Evolutionary conservation across 129 eudicot species (phyloP), one percentile per base, ranked within the genome.

Genomic region (Chrysanthemum seticuspe): DNA sequence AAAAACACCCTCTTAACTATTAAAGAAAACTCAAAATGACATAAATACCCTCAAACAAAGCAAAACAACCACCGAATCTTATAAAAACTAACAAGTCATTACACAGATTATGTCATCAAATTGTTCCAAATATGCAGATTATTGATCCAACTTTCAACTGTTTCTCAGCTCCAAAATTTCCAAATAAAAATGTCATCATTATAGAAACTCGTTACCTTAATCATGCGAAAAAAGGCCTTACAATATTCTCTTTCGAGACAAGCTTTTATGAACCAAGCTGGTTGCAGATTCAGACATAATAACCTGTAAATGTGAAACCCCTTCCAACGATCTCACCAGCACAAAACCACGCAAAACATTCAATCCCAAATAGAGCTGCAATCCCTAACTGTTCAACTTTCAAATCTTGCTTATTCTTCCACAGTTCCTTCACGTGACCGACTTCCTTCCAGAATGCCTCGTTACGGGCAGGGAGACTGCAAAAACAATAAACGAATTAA

Each of bases 301-400:
- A 89, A 65, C 96, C 96, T 2, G 96, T 89, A 73, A 89, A 82
- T 52, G 91, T 86, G 77, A 82, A 84, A 60, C 96, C 96, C 78
- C 96, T 86, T 84, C 96, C 96, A 9, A 84, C 80, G 47, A 89
- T 89, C 86, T 89, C 96, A 72, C 96, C 96, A 34, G 89, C 89
- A 82, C 96, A 86, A 80, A 50, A 89, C 96, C 96, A 89, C 10
- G 91, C 96, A 84, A 79, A 89, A 79, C 89, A 86, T 78, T 89
- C 96, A 2, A 89, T 72, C 55, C 96, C 96, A 36, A 89, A 89
- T 58, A 89, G 72, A 55, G 84, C 81, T 27, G 89, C 96, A 66
- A 86, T 80, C n/a, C 91, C 96, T 19, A 79, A 87, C 67, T 89
- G 91, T 78, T 89, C 96, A 27, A 89, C 91, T 65, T 80, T 80